Base-by-base conservation (phyloP, 75 land plant species). In the Larix kaempferi region DNA sequence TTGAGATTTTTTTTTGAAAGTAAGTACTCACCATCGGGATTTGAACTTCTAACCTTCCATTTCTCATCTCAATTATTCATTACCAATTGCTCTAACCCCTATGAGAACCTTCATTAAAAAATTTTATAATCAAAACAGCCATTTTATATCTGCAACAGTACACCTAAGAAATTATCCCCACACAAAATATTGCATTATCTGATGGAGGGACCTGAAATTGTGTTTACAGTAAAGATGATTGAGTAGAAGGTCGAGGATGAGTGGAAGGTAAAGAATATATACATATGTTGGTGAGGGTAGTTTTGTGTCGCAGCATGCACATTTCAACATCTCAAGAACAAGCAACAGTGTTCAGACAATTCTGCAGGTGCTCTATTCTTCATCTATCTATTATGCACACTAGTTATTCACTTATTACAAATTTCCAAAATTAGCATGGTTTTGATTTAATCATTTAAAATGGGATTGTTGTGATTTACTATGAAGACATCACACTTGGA, bases 281-380 rank as follows among this genome's bases (percentile, higher is more conserved):
- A 74, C 87, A 74, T 86, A 95, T 95, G 98, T 79, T 93, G 22
- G 89, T 87, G 71, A 88, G 98, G 76, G 60, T 93, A 67, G 89
- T 86, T 89, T 82, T 91, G 92, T 17, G 82, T 91, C 79, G 98
- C 91, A 80, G 94, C 97, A 16, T 82, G 85, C 81, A 78, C 92
- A 78, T 78, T 90, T 56, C 82, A 67, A 82, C 91, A 85, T 79
- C 54, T 82, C 54, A 90, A 83, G 39, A 33, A 56, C 23, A 64
- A 88, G 15, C 82, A 65, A 64, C 49, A 84, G 12, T 37, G 67
- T 33, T 25, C 29, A 54, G 59, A 49, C 59, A 39, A 76, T 67
- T 78, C 89, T 61, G 35, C 81, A 80, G 88, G 89, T 84, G 78
- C 57, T 62, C 21, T 29, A 49, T 11, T 49, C 27, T 79, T 58